These are phyloP conservation scores for Chlamydomonas sp. DNA, from an alignment of 139 green algal genomes.

Conservation along the genomic window DNA sequence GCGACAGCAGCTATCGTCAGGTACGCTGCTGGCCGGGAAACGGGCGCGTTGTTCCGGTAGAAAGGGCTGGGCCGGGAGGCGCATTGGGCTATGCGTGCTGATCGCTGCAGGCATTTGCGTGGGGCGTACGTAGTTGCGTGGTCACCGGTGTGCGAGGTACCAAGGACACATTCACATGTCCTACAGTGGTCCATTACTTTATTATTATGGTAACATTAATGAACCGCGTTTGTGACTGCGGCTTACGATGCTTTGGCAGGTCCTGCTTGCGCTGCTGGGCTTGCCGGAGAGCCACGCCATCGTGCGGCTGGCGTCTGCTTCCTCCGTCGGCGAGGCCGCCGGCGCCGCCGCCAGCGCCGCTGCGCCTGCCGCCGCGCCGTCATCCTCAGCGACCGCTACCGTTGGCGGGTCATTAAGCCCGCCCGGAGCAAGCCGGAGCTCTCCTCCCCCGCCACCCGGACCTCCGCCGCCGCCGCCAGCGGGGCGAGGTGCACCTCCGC, in stretches of 20 bases:
- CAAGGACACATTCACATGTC: no score
- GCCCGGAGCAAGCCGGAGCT: not conserved
- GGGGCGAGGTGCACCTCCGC: not conserved
- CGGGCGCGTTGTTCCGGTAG: not conserved
- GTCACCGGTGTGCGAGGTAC: no score
- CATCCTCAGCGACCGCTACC: not conserved
- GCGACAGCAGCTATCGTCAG: constrained; percentile 14
- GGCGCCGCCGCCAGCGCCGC: no score
- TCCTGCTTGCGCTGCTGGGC: constrained; percentile 24
- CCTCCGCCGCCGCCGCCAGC: not conserved
- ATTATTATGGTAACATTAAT: no score
- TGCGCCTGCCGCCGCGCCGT: no score
- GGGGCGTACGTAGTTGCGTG: no score
- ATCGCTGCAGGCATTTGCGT: no score
- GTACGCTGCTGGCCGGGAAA: not conserved
- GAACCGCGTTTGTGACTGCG: no score
- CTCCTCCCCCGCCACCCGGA: no score
- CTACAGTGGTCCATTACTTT: no score
- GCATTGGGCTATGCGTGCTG: not conserved
- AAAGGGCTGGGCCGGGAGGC: not conserved
- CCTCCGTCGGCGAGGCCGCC: not conserved
- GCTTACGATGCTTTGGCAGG: not conserved
- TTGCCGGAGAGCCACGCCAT: not conserved
- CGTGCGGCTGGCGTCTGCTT: not conserved
- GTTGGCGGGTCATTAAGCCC: not conserved